Base-by-base conservation (phyloP, 2,329 filamentous ascomycete genomes). In the Colletotrichum tropicicola region DNA sequence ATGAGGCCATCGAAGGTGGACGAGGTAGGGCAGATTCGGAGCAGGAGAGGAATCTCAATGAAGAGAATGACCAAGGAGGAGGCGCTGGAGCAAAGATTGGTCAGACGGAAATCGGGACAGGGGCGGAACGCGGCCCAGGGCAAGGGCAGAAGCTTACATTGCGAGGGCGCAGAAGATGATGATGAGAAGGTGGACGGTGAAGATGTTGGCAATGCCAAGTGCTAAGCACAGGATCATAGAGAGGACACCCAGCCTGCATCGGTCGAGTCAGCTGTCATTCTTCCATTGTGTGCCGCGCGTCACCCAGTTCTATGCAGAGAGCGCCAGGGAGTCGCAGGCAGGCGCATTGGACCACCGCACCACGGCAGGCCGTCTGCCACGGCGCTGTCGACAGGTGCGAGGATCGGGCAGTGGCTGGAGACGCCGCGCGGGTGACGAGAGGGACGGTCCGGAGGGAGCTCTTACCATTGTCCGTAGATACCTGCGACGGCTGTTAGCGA, bases 1-100 rank as follows among this genome's bases (percentile, higher is more conserved):
- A 99, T 95, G 77, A 94, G 91, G 70, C 82, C 83, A 78, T 99
- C 96, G 82, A 99, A 99, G 69, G 87, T 89, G 69, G 90, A 80
- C 13, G 95, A 98, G 6, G 96, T 99, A 63, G 96, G 96, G 83
- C 96, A 99, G 82, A 99, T 98, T 80, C 96, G 92, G 67, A 99
- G 90, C 62, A 99, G 92, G 65, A 98, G 90, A 27, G 96, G 96
- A 17, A 99, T 91, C 79, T 99, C 92, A 75, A 95, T 86, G 80
- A 96, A 96, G 74, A 96, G 82, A 74, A 96, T 91, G 71, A 94
- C 73, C 72, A 94, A 88, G 13, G 89, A 86, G 52, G 86, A 93
- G 66, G 86, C 82, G 45, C 92, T 95, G 23, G n/a, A 45, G 27
- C 19, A n/a, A 70, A 23, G 15, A 9, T 19, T n/a, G 19, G 27